These are phyloP conservation scores for Lachnellula cervina DNA, from an alignment of 2,329 filamentous ascomycete species.

Conservation along the genomic window DNA sequence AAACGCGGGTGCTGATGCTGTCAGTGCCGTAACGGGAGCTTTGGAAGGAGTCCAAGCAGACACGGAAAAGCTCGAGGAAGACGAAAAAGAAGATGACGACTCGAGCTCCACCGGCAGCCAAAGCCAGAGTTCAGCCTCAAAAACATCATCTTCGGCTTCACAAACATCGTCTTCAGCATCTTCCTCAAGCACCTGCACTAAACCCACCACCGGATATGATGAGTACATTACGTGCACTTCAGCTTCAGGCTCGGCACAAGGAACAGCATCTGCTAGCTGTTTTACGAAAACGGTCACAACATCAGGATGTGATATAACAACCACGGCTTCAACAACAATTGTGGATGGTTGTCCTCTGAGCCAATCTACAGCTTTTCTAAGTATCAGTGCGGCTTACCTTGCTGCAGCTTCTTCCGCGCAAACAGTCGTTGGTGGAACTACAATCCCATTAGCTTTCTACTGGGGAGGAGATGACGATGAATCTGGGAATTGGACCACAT, in stretches of 20 bases:
- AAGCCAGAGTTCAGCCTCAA: neutral
- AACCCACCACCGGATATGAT: slow-evolving; percentile 1
- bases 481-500: too few species aligned
- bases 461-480: too few species aligned
- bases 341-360: slow-evolving; percentile 1
- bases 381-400: slow-evolving; percentile 1
- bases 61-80: neutral
- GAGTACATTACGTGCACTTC: neutral
- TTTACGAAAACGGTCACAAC: neutral
- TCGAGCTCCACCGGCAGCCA: neutral
- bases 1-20: neutral
- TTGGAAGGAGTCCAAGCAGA: neutral
- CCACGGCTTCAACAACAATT: slow-evolving; percentile 1
- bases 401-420: neutral
- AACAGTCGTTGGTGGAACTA: neutral
- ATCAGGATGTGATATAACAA: neutral
- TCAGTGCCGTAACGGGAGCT: neutral
- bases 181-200: neutral
- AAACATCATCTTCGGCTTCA: neutral
- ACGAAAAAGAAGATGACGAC: neutral
- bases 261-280: neutral
- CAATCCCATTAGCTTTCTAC: slow-evolving; percentile 1
- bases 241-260: neutral
- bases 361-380: neutral
- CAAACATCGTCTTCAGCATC: neutral